A percentile compares a stretch with the other conserved stretches of the same genome.
Conservation (phyloP, 2,329 filamentous ascomycete species). For the Ascochyta clinopodiicola region DNA sequence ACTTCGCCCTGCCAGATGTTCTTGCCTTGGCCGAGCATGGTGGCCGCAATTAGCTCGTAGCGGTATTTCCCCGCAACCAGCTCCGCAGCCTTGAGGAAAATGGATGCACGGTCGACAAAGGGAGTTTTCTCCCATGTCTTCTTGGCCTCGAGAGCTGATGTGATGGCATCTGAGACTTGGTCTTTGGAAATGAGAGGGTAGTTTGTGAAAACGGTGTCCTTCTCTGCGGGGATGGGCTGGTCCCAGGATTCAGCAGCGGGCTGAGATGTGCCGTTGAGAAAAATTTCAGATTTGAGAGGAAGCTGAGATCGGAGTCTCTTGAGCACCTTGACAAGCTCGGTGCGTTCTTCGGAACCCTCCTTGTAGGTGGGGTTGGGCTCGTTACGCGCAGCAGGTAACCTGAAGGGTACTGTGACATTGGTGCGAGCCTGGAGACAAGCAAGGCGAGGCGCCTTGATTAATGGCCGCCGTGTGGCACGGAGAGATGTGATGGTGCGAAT, state of each 20-base stretch:
- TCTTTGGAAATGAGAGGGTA: slow-evolving; percentile 79
- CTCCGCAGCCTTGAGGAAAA: slow-evolving; percentile 95
- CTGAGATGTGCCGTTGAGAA: slow-evolving; percentile 36
- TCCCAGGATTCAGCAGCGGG: slow-evolving; percentile 31
- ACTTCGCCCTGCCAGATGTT: slow-evolving; percentile 98
- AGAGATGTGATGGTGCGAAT: slow-evolving; percentile 25
- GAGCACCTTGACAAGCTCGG: slow-evolving; percentile 31
- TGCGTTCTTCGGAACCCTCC: slow-evolving; percentile 36
- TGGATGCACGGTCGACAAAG: slow-evolving; percentile 85
- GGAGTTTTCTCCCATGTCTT: slow-evolving; percentile 82
- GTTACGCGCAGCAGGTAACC: slow-evolving; percentile 35
- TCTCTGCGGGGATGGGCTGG: slow-evolving; percentile 50
- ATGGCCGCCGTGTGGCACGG: slow-evolving; percentile 18
- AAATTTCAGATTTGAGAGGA: slow-evolving; percentile 35
- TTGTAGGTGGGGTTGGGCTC: slow-evolving; percentile 41
- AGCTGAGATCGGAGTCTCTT: slow-evolving; percentile 35
- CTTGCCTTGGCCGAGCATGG: slow-evolving; percentile 95
- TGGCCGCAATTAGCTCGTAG: slow-evolving; percentile 92
- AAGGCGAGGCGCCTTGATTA: slow-evolving; percentile 18
- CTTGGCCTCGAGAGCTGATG: slow-evolving; percentile 81
- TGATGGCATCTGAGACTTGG: slow-evolving; percentile 79
- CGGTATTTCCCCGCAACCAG: slow-evolving; percentile 88
- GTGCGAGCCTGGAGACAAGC: slow-evolving; percentile 29
- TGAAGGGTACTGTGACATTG: slow-evolving; percentile 39
- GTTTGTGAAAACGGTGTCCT: slow-evolving; percentile 74